Conservation (phyloP, 2,329 filamentous ascomycete species). For the Monilinia fructigena region DNA sequence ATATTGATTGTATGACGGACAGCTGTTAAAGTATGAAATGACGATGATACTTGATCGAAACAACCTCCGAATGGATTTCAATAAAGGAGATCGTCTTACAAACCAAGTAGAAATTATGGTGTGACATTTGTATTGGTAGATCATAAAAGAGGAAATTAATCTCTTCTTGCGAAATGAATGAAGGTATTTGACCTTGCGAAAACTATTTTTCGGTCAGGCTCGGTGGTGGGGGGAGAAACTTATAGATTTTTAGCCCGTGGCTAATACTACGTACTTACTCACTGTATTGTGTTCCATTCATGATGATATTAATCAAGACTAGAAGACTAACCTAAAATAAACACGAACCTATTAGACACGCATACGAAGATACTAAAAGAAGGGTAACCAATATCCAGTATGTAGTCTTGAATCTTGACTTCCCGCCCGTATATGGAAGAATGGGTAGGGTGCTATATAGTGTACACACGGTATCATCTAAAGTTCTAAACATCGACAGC, state of each 20-base stretch:
- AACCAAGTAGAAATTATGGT: constrained; percentile 6
- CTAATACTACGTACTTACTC: neutral
- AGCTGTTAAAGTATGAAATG: constrained; percentile 5
- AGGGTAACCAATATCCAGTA: neutral
- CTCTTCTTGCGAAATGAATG: neutral
- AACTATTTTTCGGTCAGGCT: neutral
- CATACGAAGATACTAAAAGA: neutral
- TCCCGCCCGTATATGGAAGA: neutral
- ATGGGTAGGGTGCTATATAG: too few species aligned
- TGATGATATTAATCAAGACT: too few species aligned
- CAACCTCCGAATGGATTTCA: neutral
- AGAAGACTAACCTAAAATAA: neutral
- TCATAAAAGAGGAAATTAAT: neutral
- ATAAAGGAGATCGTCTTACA: neutral
- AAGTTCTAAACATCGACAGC: neutral
- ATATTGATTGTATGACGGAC: constrained; percentile 14
- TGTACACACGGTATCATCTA: neutral
- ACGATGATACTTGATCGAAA: constrained; percentile 6
- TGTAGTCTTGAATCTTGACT: neutral
- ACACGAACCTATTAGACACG: neutral
- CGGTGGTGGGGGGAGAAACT: neutral
- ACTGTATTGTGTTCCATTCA: too few species aligned
- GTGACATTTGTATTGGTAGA: neutral
- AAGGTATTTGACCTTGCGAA: neutral
- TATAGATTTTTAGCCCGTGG: neutral